These are phyloP conservation scores for Xylariaceae sp. DNA, from an alignment of 2,329 filamentous ascomycete genomes.

Conservation along the genomic window DNA sequence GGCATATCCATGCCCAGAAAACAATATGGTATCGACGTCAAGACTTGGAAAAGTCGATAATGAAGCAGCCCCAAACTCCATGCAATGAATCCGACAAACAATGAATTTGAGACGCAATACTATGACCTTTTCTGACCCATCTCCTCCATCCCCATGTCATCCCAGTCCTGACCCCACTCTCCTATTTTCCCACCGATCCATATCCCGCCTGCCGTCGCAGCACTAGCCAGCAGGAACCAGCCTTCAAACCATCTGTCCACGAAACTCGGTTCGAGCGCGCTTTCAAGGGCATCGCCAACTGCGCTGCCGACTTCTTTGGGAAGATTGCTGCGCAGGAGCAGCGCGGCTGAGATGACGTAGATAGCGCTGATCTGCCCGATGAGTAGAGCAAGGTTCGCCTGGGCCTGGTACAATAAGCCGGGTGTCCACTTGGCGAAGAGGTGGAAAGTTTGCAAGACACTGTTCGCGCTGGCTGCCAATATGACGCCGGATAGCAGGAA, in stretches of 20 bases:
- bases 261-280: constrained; percentile 67
- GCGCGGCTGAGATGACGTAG: constrained; percentile 76
- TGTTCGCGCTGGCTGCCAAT: constrained; percentile 75
- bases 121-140: constrained; percentile 66
- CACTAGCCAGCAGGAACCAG: constrained; percentile 72
- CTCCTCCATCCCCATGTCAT: constrained; percentile 62
- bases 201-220: constrained; percentile 65
- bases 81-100: too few relatives aligned
- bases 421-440: constrained; percentile 75
- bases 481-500: constrained; percentile 81
- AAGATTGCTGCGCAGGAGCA: constrained; percentile 74
- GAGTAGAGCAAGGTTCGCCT: constrained; percentile 73
- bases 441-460: constrained; percentile 79
- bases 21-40: too few relatives aligned
- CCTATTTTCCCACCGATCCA: constrained; percentile 64
- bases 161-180: constrained; percentile 53
- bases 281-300: constrained; percentile 72
- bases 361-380: constrained; percentile 78
- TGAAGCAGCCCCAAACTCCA: too few relatives aligned
- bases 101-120: background rate
- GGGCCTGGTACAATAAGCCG: constrained; percentile 65
- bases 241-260: constrained; percentile 84
- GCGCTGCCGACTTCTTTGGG: constrained; percentile 73
- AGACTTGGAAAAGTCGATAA: too few relatives aligned
- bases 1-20: too few relatives aligned